A percentile compares a stretch with the other conserved stretches of the same genome.
phyloP scores from a whole-genome alignment of 1,284 basidiomycete genomes.

The Chondrostereum purpureum region DNA sequence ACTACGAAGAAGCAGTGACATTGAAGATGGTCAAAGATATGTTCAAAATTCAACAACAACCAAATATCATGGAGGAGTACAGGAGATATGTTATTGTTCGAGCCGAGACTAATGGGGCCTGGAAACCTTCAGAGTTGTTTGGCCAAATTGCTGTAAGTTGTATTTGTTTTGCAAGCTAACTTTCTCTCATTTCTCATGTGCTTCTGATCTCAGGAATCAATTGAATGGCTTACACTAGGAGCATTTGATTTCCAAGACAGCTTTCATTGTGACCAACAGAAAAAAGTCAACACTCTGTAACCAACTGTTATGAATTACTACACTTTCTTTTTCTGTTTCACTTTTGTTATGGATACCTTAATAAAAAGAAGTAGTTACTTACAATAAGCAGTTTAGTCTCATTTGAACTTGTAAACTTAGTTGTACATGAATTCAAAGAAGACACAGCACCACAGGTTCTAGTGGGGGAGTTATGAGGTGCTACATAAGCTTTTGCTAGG shows the following conservation, averaged over 20 bases:
- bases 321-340: no score
- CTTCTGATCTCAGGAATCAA: not conserved
- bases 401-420: no score
- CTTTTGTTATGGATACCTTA: no score
- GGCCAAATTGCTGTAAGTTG: constrained; percentile 1
- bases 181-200: no score
- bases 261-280: not conserved
- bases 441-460: no score
- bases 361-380: no score
- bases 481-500: no score
- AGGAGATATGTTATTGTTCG: constrained; percentile 56
- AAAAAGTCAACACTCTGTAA: no score
- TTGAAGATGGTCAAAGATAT: constrained; percentile 39
- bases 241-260: not conserved
- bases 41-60: constrained; percentile 45
- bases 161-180: not conserved
- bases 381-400: no score
- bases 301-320: no score
- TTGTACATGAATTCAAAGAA: no score
- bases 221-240: not conserved
- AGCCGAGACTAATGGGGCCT: constrained; percentile 20
- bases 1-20: constrained; percentile 25
- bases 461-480: no score
- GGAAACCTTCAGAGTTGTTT: not conserved
- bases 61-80: constrained; percentile 47